phyloP scores from a whole-genome alignment of 1,139 yeast species.

The Candida sanyaensis region DNA sequence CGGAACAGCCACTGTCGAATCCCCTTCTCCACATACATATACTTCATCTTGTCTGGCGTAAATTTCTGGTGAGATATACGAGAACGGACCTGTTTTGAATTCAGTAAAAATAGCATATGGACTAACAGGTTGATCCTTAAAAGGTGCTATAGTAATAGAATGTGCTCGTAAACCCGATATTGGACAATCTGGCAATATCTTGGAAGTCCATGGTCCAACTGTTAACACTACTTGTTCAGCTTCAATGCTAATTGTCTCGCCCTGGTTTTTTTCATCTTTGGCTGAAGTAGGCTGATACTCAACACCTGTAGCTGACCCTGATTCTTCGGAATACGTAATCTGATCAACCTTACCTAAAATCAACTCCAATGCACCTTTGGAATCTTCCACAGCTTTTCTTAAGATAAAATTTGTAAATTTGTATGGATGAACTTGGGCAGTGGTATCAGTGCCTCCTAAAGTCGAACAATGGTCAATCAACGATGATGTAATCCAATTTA shows the following conservation, averaged over 20 bases:
- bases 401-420: conserved; percentile 82
- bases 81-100: conserved; percentile 62
- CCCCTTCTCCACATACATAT: conserved; percentile 97
- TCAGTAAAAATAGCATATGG: conserved; percentile 96
- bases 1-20: conserved; percentile 85
- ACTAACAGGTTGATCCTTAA: conserved; percentile 66
- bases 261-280: conserved; percentile 28
- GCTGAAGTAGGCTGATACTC: conserved; percentile 61
- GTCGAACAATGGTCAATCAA: conserved; percentile 74
- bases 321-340: conserved; percentile 59
- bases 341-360: conserved; percentile 82
- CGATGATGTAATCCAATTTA: conserved; percentile 78
- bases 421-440: conserved; percentile 97
- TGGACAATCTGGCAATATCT: conserved; percentile 86
- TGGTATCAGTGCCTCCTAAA: conserved; percentile 82
- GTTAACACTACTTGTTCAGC: conserved; percentile 83
- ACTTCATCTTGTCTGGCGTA: conserved; percentile 96
- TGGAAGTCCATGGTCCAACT: conserved; percentile 97
- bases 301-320: conserved; percentile 68
- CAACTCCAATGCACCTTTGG: conserved; percentile 78
- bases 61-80: conserved; percentile 86
- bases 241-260: conserved; percentile 37
- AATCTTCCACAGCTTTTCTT: conserved; percentile 70
- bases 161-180: conserved; percentile 92
- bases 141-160: conserved; percentile 88